These are phyloP conservation scores for Kokia cookei DNA, from an alignment of 441 rosid species.

Conservation along the genomic window DNA sequence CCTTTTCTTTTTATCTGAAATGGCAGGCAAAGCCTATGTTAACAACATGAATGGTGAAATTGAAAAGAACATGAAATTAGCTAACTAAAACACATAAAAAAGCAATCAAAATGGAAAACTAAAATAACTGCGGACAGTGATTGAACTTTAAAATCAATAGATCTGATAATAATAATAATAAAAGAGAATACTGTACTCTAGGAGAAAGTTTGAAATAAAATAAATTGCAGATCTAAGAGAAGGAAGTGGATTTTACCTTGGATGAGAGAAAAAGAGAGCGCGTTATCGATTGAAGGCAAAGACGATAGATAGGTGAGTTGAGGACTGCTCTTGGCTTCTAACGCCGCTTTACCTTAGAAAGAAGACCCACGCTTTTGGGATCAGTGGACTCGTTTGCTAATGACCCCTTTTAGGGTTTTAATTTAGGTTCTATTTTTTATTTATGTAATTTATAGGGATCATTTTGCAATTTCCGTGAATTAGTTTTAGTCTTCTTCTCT, in stretches of 20 bases:
- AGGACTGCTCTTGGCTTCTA: constrained; percentile 3
- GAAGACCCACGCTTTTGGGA: constrained; percentile 8
- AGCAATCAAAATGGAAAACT: neutral
- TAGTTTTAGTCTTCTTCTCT: neutral
- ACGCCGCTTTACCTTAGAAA: constrained; percentile 18
- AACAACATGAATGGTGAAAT: neutral
- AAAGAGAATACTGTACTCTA: neutral
- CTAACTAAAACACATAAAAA: neutral
- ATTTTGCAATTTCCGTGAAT: neutral
- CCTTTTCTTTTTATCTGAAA: neutral
- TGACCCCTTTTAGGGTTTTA: constrained; percentile 7
- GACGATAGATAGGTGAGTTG: neutral
- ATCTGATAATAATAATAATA: constrained; percentile 13
- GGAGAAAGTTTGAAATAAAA: neutral
- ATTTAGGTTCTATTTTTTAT: neutral
- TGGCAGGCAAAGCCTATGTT: neutral
- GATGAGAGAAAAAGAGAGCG: neutral
- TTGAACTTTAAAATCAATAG: constrained; percentile 5
- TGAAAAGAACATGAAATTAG: neutral
- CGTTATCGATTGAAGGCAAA: neutral
- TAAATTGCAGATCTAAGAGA: constrained; percentile 13
- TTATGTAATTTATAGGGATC: neutral
- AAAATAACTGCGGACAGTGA: neutral
- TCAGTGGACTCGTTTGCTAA: neutral
- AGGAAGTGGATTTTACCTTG: neutral